These are phyloP conservation scores for Hypoxylon lenormandii DNA, from an alignment of 495 filamentous ascomycete genomes.

Conservation along the genomic window DNA sequence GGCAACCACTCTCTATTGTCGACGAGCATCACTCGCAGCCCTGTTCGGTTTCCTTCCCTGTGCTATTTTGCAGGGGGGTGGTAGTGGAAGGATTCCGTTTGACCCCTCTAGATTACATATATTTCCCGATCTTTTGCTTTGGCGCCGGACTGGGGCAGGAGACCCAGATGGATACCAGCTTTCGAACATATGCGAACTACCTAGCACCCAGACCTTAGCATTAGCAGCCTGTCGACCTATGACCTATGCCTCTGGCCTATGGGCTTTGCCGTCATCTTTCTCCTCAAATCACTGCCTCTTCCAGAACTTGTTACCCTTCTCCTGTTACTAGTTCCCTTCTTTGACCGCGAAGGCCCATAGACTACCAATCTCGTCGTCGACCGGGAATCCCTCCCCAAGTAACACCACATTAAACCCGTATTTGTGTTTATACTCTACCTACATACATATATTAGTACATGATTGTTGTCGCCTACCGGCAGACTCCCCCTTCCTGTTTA, in stretches of 20 bases:
- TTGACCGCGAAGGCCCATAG: conserved; percentile 32
- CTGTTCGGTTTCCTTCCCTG: conserved; percentile 45
- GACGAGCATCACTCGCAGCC: conserved; percentile 42
- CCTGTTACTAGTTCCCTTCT: conserved; percentile 33
- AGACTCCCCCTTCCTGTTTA: conserved; percentile 45
- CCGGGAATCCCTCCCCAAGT: conserved; percentile 33
- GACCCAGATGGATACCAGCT: conserved; percentile 40
- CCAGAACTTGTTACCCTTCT: conserved; percentile 38
- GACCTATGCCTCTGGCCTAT: conserved; percentile 20
- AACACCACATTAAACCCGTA: conserved; percentile 47
- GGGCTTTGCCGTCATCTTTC: conserved; percentile 41
- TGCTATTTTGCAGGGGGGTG: conserved; percentile 45
- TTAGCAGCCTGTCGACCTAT: conserved; percentile 32
- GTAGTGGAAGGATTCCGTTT: conserved; percentile 50
- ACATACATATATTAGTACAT: conserved; percentile 40
- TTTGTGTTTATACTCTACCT: conserved; percentile 35
- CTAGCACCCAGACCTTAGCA: background rate
- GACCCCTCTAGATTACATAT: conserved; percentile 51
- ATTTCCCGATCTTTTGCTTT: conserved; percentile 44
- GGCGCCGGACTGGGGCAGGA: conserved; percentile 44
- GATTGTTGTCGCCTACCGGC: conserved; percentile 45
- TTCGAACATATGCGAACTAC: conserved; percentile 42
- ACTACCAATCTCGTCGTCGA: conserved; percentile 34
- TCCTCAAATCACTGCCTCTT: conserved; percentile 46
- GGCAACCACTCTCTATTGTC: conserved; percentile 34